Conservation (phyloP, 257 asterid genomes). For the Asclepias syriaca region DNA sequence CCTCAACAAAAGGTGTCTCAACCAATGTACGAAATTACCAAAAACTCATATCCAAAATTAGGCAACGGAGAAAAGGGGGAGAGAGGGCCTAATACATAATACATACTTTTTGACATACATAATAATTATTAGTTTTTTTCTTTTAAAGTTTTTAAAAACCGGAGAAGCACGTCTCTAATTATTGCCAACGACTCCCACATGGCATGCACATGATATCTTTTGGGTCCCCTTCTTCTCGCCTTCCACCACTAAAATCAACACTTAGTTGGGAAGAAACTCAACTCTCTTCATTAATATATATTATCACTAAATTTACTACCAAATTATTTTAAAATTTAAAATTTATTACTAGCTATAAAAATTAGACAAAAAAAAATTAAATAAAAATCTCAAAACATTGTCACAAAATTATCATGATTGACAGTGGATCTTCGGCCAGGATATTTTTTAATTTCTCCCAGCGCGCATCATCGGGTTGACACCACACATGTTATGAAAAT, state of each 20-base stretch:
- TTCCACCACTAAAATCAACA: slow-evolving; percentile 12
- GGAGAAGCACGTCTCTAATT: slow-evolving; percentile 22
- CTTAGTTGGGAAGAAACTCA: not conserved
- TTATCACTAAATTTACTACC: too few species aligned
- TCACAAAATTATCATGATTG: not conserved
- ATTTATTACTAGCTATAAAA: too few species aligned
- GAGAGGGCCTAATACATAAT: not conserved
- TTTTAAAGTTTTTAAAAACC: not conserved
- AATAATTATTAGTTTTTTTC: not conserved
- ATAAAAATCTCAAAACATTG: too few species aligned
- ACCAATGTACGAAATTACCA: not conserved
- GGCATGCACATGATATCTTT: slow-evolving; percentile 21
- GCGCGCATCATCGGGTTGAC: slow-evolving; percentile 16
- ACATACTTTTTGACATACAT: too few species aligned
- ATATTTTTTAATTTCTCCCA: slow-evolving; percentile 24
- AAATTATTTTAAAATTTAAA: too few species aligned
- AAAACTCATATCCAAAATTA: not conserved
- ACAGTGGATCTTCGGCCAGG: slow-evolving; percentile 10
- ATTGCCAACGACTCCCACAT: slow-evolving; percentile 36
- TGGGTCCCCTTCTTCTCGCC: slow-evolving; percentile 8
- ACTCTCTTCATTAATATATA: too few species aligned
- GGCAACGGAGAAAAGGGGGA: not conserved
- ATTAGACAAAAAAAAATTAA: too few species aligned
- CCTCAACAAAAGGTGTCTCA: not conserved
- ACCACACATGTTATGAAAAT: slow-evolving; percentile 39